A percentile compares a stretch with the other conserved stretches of the same genome.
These are phyloP conservation scores for Aspergillus baeticus DNA, from an alignment of 495 filamentous ascomycete species.

Conservation along the genomic window DNA sequence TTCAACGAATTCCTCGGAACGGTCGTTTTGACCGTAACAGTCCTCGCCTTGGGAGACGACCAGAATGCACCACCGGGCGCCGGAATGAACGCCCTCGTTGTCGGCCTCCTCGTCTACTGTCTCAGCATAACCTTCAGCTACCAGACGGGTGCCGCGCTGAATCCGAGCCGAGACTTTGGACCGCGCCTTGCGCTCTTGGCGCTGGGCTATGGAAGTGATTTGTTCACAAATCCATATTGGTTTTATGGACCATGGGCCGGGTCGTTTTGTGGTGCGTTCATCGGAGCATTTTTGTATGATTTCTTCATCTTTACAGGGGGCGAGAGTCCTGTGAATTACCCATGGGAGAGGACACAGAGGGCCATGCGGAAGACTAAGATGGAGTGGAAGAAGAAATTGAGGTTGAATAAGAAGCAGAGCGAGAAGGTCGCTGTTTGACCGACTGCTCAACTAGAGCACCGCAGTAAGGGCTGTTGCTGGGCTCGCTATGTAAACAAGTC, in stretches of 20 bases:
- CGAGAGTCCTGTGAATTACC: constrained; percentile 53
- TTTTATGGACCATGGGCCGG: constrained; percentile 52
- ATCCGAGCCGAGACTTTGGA: constrained; percentile 52
- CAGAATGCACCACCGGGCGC: constrained; percentile 54
- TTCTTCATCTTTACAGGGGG: constrained; percentile 53
- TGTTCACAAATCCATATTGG: constrained; percentile 49
- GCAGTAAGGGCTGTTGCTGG: no score
- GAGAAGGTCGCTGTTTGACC: constrained; percentile 1
- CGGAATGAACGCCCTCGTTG: constrained; percentile 50
- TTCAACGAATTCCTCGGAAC: constrained; percentile 52
- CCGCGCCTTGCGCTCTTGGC: constrained; percentile 43
- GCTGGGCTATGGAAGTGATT: constrained; percentile 38
- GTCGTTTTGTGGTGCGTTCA: constrained; percentile 41
- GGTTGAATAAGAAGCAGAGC: constrained; percentile 13
- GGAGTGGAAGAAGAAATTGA: constrained; percentile 34
- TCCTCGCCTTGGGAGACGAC: constrained; percentile 55
- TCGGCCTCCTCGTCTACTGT: constrained; percentile 45
- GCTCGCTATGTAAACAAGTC: no score
- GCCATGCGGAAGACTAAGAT: constrained; percentile 32
- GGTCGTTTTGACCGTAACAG: constrained; percentile 40
- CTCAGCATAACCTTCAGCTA: constrained; percentile 45
- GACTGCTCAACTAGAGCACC: no score
- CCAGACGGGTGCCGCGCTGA: constrained; percentile 49
- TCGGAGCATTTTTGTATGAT: constrained; percentile 52
- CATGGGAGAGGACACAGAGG: constrained; percentile 36